phyloP scores from a whole-genome alignment of 2,329 filamentous ascomycete species.

The Aspergillus pseudoviridinutans region DNA sequence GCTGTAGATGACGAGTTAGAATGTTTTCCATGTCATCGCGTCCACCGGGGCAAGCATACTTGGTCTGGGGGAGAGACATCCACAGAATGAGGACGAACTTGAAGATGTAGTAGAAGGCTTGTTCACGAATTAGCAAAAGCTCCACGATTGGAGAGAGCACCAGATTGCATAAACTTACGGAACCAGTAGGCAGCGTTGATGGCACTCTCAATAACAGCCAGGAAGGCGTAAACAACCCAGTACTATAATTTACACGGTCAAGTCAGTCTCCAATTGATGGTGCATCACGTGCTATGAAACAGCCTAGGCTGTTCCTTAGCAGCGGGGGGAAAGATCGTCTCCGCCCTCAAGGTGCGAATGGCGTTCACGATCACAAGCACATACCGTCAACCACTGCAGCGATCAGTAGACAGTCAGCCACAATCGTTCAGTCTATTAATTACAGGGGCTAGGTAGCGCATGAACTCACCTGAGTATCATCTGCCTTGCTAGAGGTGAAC shows the following conservation, averaged over 20 bases:
- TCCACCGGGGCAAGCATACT: conserved; percentile 54
- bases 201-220: conserved; percentile 62
- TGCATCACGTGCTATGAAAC: conserved; percentile 22
- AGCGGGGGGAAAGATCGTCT: conserved; percentile 5
- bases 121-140: conserved; percentile 19
- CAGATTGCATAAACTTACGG: conserved; percentile 41
- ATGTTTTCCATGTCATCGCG: neutral
- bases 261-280: conserved; percentile 11
- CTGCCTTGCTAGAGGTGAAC: conserved; percentile 56
- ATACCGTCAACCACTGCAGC: conserved; percentile 57
- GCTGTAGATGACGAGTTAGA: conserved; percentile 46
- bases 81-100: conserved; percentile 97
- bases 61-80: conserved; percentile 92
- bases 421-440: neutral
- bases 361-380: conserved; percentile 24
- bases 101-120: conserved; percentile 97
- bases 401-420: conserved; percentile 8
- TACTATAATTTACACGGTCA: conserved; percentile 46
- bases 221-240: conserved; percentile 65
- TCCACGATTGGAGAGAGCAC: neutral
- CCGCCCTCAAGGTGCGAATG: neutral
- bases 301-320: conserved; percentile 10
- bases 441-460: neutral
- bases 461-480: conserved; percentile 60
- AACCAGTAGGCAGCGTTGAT: conserved; percentile 68